phyloP scores from a whole-genome alignment of 2,329 filamentous ascomycete genomes.

The Elsinoe batatas region DNA sequence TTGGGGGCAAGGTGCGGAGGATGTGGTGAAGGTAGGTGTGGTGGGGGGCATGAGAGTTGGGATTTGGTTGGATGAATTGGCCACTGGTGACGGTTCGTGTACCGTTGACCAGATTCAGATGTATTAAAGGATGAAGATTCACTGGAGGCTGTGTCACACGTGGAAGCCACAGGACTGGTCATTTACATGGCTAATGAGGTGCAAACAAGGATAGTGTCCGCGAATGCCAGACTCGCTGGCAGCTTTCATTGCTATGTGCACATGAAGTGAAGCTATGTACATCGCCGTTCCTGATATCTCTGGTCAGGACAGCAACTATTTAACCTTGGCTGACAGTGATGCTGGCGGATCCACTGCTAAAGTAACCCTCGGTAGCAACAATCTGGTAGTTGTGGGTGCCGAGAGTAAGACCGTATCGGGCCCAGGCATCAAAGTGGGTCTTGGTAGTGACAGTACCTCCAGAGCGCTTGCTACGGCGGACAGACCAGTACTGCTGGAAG shows the following conservation, averaged over 20 bases:
- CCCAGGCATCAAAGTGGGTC: conserved; percentile 47
- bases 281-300: neutral
- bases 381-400: conserved; percentile 46
- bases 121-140: no score
- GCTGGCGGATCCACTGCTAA: conserved; percentile 30
- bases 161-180: no score
- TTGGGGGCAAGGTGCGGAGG: conserved; percentile 31
- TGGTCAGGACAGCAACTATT: neutral
- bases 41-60: neutral
- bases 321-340: conserved; percentile 26
- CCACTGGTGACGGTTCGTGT: neutral
- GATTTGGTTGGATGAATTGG: neutral
- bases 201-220: no score
- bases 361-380: conserved; percentile 37
- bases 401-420: conserved; percentile 37
- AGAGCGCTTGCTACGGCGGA: conserved; percentile 41
- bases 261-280: neutral
- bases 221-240: neutral
- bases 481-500: conserved; percentile 47
- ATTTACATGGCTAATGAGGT: no score
- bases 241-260: neutral
- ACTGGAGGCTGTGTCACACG: no score
- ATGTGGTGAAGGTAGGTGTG: neutral
- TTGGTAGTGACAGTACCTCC: conserved; percentile 41
- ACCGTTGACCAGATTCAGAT: no score